Percentiles rank a stretch among this genome's conserved stretches.
phyloP scores from a whole-genome alignment of 345 rosid species.

The Hevea brasiliensis region DNA sequence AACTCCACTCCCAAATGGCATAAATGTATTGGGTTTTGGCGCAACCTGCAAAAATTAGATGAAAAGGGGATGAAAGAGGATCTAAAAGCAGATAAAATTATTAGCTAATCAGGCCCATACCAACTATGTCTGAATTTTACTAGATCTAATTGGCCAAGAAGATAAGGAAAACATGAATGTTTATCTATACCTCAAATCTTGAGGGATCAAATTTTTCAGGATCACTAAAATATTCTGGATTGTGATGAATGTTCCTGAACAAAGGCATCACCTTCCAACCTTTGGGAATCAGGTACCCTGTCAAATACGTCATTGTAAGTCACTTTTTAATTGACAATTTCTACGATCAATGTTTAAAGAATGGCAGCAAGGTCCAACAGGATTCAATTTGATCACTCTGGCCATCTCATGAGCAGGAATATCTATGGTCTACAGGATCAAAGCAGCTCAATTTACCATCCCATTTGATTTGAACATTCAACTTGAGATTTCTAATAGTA shows the following conservation, averaged over 20 bases:
- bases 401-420: not conserved
- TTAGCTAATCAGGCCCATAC: not conserved
- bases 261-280: conserved; percentile 88
- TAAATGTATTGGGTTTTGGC: conserved; percentile 59
- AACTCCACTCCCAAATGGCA: conserved; percentile 77
- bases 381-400: conserved; percentile 8
- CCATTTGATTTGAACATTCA: not conserved
- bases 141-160: not conserved
- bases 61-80: not conserved
- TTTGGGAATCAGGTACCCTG: conserved; percentile 75
- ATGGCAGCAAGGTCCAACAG: not conserved
- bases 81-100: not conserved
- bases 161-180: not conserved
- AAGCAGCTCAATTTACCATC: not conserved
- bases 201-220: conserved; percentile 69
- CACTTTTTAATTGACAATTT: conserved; percentile 11
- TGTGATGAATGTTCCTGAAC: conserved; percentile 75
- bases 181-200: conserved; percentile 64
- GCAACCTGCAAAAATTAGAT: conserved; percentile 39
- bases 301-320: conserved; percentile 6
- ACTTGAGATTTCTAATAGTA: no score
- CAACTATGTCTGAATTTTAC: no score
- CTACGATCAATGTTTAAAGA: not conserved
- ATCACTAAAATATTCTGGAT: conserved; percentile 54
- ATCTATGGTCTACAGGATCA: not conserved